Evolutionary conservation across 495 filamentous ascomycete species (phyloP).

Genomic region (Amniculicola lignicola): DNA sequence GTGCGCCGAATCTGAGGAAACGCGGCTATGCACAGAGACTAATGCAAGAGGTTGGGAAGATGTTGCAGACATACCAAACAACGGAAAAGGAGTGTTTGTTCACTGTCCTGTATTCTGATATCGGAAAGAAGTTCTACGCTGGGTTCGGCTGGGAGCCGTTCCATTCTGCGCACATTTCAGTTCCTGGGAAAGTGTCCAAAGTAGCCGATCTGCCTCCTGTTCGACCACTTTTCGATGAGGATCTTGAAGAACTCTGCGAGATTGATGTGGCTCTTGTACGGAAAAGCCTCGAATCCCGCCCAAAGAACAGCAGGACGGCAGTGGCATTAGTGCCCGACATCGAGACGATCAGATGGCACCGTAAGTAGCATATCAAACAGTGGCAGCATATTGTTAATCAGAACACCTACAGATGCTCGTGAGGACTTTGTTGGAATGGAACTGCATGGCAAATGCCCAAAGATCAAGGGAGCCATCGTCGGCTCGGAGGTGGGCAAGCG

Average conservation of each 20-base stretch:
- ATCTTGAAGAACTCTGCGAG: slow-evolving; percentile 56
- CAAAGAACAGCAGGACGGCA: slow-evolving; percentile 40
- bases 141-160: slow-evolving; percentile 76
- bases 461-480: slow-evolving; percentile 67
- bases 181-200: slow-evolving; percentile 21
- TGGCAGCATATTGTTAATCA: no score
- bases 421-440: slow-evolving; percentile 75
- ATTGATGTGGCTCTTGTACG: slow-evolving; percentile 55
- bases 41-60: slow-evolving; percentile 57
- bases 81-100: slow-evolving; percentile 51
- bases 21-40: slow-evolving; percentile 76
- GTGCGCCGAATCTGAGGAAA: slow-evolving; percentile 65
- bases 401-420: no score
- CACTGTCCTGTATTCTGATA: slow-evolving; percentile 86
- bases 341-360: slow-evolving; percentile 77
- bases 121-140: slow-evolving; percentile 90
- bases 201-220: slow-evolving; percentile 38
- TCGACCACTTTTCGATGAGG: slow-evolving; percentile 46
- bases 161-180: slow-evolving; percentile 53
- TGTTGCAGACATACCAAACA: slow-evolving; percentile 52
- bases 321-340: slow-evolving; percentile 73
- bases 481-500: slow-evolving; percentile 48
- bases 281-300: slow-evolving; percentile 36
- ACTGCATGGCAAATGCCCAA: slow-evolving; percentile 52
- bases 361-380: no score